Percentiles rank a stretch among this genome's conserved stretches.
Evolutionary conservation across 495 filamentous ascomycete species (phyloP).

Genomic region (Talaromyces liani): DNA sequence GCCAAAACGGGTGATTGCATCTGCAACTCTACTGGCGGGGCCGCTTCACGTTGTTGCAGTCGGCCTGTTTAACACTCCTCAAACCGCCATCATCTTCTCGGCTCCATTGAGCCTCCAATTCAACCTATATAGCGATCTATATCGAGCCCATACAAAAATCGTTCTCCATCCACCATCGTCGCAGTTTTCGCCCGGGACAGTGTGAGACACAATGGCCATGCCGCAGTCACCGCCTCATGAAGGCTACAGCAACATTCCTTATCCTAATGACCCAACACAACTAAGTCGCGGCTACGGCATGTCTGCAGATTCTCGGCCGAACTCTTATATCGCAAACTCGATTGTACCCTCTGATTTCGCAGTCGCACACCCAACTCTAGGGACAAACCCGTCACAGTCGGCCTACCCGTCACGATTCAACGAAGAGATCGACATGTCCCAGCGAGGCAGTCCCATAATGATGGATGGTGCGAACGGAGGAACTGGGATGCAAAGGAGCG

Average conservation of each 20-base stretch:
- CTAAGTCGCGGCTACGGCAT: conserved; percentile 26
- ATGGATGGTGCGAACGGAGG: conserved; percentile 37
- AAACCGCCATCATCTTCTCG: not conserved
- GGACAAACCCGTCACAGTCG: conserved; percentile 31
- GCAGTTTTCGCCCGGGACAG: not conserved
- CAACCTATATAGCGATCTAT: not conserved
- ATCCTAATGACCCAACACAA: conserved; percentile 20
- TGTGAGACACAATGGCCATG: conserved; percentile 27
- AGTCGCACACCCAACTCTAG: conserved; percentile 26
- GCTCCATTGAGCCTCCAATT: not conserved
- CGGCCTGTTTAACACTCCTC: not conserved
- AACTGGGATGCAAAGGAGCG: conserved; percentile 34
- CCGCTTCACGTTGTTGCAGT: not conserved
- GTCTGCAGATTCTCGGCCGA: conserved; percentile 29
- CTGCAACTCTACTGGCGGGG: not conserved
- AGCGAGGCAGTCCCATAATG: conserved; percentile 53
- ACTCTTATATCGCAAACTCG: conserved; percentile 30
- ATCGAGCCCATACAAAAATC: not conserved
- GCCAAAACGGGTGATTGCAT: not conserved
- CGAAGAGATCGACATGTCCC: conserved; percentile 67
- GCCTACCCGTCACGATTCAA: conserved; percentile 49
- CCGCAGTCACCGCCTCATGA: conserved; percentile 39
- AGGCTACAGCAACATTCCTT: conserved; percentile 25
- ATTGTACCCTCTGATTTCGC: conserved; percentile 18
- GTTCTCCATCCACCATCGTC: not conserved